Conservation (phyloP, 164 flowering plant species). For the Berberis thunbergii region DNA sequence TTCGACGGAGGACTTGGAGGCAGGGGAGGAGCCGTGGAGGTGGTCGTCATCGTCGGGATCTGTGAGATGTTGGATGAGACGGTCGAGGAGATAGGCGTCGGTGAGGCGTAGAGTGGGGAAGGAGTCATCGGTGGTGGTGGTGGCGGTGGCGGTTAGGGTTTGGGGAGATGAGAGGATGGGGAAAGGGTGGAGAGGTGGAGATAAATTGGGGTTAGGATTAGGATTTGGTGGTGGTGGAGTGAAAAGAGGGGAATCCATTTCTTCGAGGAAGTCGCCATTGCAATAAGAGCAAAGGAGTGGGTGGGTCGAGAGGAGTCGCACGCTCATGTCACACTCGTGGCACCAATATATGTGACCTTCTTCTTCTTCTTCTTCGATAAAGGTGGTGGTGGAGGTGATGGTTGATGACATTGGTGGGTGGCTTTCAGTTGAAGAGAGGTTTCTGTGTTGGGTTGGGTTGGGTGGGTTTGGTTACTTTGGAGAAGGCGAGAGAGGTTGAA, state of each 20-base stretch:
- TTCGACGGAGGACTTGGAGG: conserved; percentile 28
- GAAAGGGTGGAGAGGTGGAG: not conserved
- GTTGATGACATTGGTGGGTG: conserved; percentile 13
- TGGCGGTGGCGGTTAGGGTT: conserved; percentile 13
- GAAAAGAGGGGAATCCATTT: conserved; percentile 32
- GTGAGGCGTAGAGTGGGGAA: conserved; percentile 3
- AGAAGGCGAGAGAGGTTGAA: too few species aligned
- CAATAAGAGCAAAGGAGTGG: conserved; percentile 46
- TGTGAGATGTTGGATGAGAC: conserved; percentile 35
- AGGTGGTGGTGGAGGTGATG: conserved; percentile 12
- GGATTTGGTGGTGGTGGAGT: conserved; percentile 6
- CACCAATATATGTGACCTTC: conserved; percentile 42
- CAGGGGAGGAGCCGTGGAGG: conserved; percentile 16
- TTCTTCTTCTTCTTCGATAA: conserved; percentile 2
- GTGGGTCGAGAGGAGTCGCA: conserved; percentile 23
- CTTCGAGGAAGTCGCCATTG: conserved; percentile 39
- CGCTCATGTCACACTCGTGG: conserved; percentile 63
- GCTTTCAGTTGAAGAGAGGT: not conserved
- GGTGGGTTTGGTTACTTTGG: too few species aligned
- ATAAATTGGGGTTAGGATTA: conserved; percentile 9
- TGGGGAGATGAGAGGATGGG: conserved; percentile 10
- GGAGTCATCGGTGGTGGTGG: conserved; percentile 6
- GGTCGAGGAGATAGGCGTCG: conserved; percentile 33
- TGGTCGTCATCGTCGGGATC: conserved; percentile 17
- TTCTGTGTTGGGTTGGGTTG: not conserved